phyloP scores from a whole-genome alignment of 2,329 filamentous ascomycete species.

The Colletotrichum kahawae region DNA sequence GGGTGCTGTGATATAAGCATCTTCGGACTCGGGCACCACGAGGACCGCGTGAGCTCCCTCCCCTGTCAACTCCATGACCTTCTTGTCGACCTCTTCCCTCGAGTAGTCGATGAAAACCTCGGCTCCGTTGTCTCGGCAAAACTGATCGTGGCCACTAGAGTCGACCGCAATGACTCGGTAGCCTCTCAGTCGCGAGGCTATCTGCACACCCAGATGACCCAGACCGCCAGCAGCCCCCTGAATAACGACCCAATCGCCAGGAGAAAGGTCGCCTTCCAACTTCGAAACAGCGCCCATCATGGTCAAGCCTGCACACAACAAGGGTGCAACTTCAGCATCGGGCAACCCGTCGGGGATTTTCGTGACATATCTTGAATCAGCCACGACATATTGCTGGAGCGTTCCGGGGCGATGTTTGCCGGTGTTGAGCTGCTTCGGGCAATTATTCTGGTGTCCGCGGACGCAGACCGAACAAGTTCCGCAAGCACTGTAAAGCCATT shows the following conservation, averaged over 20 bases:
- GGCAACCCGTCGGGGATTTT: conserved; percentile 25
- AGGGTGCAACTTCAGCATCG: conserved; percentile 29
- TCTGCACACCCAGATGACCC: conserved; percentile 37
- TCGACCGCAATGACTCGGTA: conserved; percentile 34
- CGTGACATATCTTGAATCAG: conserved; percentile 31
- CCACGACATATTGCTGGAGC: conserved; percentile 34
- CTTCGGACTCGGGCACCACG: conserved; percentile 30
- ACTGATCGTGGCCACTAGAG: conserved; percentile 25
- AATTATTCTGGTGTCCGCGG: conserved; percentile 41
- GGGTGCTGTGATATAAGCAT: conserved; percentile 28
- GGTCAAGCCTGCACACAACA: conserved; percentile 36
- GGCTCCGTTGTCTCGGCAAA: conserved; percentile 28
- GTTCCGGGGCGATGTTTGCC: conserved; percentile 39
- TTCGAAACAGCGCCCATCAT: conserved; percentile 34
- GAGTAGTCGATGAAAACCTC: conserved; percentile 32
- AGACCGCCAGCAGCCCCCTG: conserved; percentile 36
- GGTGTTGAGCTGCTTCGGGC: conserved; percentile 44
- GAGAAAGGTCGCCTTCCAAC: background rate
- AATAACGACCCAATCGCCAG: conserved; percentile 34
- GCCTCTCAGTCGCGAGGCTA: conserved; percentile 25
- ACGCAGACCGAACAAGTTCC: conserved; percentile 39
- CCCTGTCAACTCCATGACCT: conserved; percentile 26
- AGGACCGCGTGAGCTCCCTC: conserved; percentile 32
- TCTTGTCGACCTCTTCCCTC: conserved; percentile 23
- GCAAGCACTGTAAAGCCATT: conserved; percentile 50